These are phyloP conservation scores for Macrolepiota albuminosa DNA, from an alignment of 768 basidiomycete species.

Conservation along the genomic window DNA sequence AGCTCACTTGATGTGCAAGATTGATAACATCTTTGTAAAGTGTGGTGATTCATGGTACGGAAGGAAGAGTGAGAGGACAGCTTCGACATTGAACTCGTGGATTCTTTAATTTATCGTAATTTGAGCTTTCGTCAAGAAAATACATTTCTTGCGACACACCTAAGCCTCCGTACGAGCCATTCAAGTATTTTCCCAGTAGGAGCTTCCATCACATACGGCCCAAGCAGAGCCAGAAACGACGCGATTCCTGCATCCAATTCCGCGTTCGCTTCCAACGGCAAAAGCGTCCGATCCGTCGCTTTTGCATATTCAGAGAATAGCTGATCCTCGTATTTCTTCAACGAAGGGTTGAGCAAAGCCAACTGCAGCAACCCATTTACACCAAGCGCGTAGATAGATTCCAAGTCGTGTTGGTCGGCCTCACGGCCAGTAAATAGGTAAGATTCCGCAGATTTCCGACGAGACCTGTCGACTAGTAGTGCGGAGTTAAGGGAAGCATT, in stretches of 20 bases:
- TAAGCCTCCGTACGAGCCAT: conserved; percentile 92
- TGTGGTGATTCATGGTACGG: conserved; percentile 95
- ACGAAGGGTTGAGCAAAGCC: conserved; percentile 48
- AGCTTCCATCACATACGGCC: conserved; percentile 76
- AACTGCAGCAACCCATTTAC: conserved; percentile 76
- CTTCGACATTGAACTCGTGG: conserved; percentile 87
- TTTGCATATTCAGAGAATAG: conserved; percentile 82
- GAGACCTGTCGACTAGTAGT: conserved; percentile 61
- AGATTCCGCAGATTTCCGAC: conserved; percentile 63
- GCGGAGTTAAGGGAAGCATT: conserved; percentile 75
- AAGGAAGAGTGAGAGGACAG: conserved; percentile 74
- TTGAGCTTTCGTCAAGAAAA: neutral
- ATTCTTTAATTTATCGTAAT: conserved; percentile 46
- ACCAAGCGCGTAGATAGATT: conserved; percentile 78
- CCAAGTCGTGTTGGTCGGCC: conserved; percentile 82
- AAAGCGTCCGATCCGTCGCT: conserved; percentile 71
- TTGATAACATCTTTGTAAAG: conserved; percentile 89
- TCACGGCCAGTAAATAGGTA: conserved; percentile 86
- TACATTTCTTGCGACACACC: conserved; percentile 45
- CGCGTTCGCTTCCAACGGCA: conserved; percentile 55
- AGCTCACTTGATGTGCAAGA: conserved; percentile 70
- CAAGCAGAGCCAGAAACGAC: conserved; percentile 63
- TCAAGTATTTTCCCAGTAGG: conserved; percentile 84
- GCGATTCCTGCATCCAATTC: conserved; percentile 60
- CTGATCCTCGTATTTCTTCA: conserved; percentile 58